Evolutionary conservation across 2,329 filamentous ascomycete species (phyloP).

Genomic region (Coniochaeta ligniaria): DNA sequence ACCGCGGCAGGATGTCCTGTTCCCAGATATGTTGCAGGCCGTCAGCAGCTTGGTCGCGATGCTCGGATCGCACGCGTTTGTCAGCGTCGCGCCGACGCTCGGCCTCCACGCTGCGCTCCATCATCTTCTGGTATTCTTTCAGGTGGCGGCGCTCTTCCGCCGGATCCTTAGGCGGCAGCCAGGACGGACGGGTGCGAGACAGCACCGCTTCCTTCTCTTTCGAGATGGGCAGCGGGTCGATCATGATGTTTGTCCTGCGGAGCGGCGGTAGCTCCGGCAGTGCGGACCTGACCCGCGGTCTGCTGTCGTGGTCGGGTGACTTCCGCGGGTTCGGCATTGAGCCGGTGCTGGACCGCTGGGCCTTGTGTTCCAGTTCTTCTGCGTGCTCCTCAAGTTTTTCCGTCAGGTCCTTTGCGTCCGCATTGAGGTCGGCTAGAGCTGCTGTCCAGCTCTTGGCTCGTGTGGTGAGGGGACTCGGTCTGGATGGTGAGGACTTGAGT

Average conservation of each 20-base stretch:
- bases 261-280: slow-evolving; percentile 63
- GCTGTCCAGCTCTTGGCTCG: slow-evolving; percentile 70
- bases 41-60: slow-evolving; percentile 46
- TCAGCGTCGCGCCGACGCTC: slow-evolving; percentile 52
- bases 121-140: slow-evolving; percentile 79
- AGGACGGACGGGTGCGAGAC: slow-evolving; percentile 72
- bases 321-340: slow-evolving; percentile 26
- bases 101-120: slow-evolving; percentile 54
- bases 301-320: slow-evolving; percentile 31
- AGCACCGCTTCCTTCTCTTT: slow-evolving; percentile 83
- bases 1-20: slow-evolving; percentile 67
- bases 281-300: slow-evolving; percentile 56
- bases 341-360: slow-evolving; percentile 27
- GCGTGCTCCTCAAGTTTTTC: slow-evolving; percentile 76
- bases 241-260: slow-evolving; percentile 70
- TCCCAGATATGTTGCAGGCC: slow-evolving; percentile 63
- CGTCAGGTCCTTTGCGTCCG: slow-evolving; percentile 67
- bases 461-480: slow-evolving; percentile 34
- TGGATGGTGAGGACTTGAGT: slow-evolving; percentile 13
- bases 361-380: slow-evolving; percentile 49
- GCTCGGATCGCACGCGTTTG: slow-evolving; percentile 42
- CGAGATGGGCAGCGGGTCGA: slow-evolving; percentile 75
- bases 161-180: slow-evolving; percentile 81
- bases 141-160: slow-evolving; percentile 87
- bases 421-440: slow-evolving; percentile 59